These are phyloP conservation scores for Tephrocybe sp. DNA, from an alignment of 768 basidiomycete species.

Conservation along the genomic window DNA sequence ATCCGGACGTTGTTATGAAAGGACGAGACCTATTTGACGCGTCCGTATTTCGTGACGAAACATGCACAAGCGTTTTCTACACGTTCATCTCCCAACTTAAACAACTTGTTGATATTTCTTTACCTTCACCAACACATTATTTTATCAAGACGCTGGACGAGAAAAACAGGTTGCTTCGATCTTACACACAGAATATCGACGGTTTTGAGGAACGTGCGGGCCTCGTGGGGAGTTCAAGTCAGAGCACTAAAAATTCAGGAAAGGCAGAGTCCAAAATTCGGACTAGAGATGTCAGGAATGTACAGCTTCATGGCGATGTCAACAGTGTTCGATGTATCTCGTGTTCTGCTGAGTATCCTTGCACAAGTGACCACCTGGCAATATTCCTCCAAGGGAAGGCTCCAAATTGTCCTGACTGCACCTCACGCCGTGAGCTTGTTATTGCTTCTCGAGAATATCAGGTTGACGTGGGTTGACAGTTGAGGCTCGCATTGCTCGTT, in stretches of 20 bases:
- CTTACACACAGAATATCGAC: slow-evolving; percentile 98
- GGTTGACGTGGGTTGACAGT: slow-evolving; percentile 36
- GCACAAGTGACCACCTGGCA: slow-evolving; percentile 57
- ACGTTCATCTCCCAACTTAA: slow-evolving; percentile 94
- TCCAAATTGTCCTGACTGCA: slow-evolving; percentile 87
- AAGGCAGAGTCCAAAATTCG: slow-evolving; percentile 72
- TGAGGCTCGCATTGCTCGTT: slow-evolving; percentile 74
- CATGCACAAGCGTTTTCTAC: slow-evolving; percentile 88
- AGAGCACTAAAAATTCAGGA: slow-evolving; percentile 46
- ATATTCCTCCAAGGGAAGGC: slow-evolving; percentile 70
- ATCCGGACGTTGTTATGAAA: slow-evolving; percentile 81
- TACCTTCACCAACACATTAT: slow-evolving; percentile 82
- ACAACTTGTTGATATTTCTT: slow-evolving; percentile 73
- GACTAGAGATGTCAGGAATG: slow-evolving; percentile 76
- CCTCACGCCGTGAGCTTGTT: slow-evolving; percentile 66
- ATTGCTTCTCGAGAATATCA: not conserved
- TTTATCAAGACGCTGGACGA: slow-evolving; percentile 85
- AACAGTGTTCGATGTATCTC: slow-evolving; percentile 86
- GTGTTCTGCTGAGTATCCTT: slow-evolving; percentile 83
- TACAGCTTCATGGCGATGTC: slow-evolving; percentile 94
- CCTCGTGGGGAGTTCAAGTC: slow-evolving; percentile 64
- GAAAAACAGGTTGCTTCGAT: slow-evolving; percentile 83
- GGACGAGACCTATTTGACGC: slow-evolving; percentile 96
- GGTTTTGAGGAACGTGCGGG: slow-evolving; percentile 86
- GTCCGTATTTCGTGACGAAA: slow-evolving; percentile 82